phyloP scores from a whole-genome alignment of 31 red algal species.

The Pterothamnion heteromorphum region DNA sequence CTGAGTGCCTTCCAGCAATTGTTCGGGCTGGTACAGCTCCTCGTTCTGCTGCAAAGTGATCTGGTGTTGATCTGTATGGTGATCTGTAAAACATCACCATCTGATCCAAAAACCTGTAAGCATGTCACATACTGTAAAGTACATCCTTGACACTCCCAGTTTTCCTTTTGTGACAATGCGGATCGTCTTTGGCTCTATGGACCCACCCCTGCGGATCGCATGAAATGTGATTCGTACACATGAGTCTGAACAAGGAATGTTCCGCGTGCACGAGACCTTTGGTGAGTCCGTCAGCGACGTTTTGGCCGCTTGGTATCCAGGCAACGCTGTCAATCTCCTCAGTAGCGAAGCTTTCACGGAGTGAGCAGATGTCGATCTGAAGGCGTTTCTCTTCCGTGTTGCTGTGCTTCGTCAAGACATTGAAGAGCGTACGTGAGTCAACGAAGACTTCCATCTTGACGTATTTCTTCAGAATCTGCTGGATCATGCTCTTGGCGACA shows the following conservation, averaged over 20 bases:
- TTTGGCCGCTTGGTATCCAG: not conserved
- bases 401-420: slow-evolving; percentile 17
- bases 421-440: not conserved
- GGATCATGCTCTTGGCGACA: slow-evolving; percentile 16
- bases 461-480: not conserved
- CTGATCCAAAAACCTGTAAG: not conserved
- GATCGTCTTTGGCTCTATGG: not conserved
- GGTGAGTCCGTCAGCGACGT: not conserved
- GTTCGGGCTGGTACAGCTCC: not conserved
- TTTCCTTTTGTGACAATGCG: not conserved
- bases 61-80: not conserved
- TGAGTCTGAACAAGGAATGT: not conserved
- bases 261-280: not conserved
- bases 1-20: not conserved
- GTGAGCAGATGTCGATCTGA: not conserved
- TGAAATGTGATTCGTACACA: not conserved
- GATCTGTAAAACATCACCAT: not conserved
- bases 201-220: not conserved
- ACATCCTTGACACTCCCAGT: not conserved
- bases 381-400: not conserved
- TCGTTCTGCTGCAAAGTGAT: not conserved
- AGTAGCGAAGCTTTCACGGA: not conserved
- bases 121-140: not conserved
- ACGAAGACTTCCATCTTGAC: not conserved
- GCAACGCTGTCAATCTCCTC: not conserved